These are phyloP conservation scores for Sporothrix protearum DNA, from an alignment of 2,329 filamentous ascomycete species.

Conservation along the genomic window DNA sequence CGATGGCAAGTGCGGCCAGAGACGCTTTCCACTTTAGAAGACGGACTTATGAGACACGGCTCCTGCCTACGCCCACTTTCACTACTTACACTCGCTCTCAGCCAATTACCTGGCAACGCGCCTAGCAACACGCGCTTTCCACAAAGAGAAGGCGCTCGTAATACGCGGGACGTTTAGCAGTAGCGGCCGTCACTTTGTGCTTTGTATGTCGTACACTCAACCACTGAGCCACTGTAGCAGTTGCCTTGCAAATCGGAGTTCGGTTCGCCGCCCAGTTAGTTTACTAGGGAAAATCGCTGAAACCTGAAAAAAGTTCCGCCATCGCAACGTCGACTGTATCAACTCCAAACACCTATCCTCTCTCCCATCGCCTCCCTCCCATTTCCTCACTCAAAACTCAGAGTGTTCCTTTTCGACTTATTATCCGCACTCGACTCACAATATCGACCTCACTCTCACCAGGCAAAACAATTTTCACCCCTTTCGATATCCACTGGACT, in stretches of 20 bases:
- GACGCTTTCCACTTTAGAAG: neutral
- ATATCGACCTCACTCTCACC: neutral
- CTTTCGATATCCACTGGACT: neutral
- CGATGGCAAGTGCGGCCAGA: neutral
- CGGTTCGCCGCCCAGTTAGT: conserved; percentile 6
- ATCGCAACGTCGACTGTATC: conserved; percentile 16
- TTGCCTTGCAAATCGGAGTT: neutral
- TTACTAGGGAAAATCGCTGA: conserved; percentile 17
- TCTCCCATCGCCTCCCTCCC: neutral
- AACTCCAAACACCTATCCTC: neutral
- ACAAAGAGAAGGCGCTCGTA: conserved; percentile 18
- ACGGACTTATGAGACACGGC: neutral
- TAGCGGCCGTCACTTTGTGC: neutral
- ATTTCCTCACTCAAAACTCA: neutral
- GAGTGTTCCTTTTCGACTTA: neutral
- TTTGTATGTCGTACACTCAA: too few relatives aligned
- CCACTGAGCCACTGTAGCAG: neutral
- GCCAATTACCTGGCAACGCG: conserved; percentile 16
- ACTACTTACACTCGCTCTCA: neutral
- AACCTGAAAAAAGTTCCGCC: conserved; percentile 21
- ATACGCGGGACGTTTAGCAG: neutral
- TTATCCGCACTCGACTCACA: neutral
- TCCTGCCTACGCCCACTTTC: conserved; percentile 1
- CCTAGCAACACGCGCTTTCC: conserved; percentile 16
- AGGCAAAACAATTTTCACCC: neutral